These are phyloP conservation scores for Aspergillus mulundensis DNA, from an alignment of 495 filamentous ascomycete genomes.

Conservation along the genomic window DNA sequence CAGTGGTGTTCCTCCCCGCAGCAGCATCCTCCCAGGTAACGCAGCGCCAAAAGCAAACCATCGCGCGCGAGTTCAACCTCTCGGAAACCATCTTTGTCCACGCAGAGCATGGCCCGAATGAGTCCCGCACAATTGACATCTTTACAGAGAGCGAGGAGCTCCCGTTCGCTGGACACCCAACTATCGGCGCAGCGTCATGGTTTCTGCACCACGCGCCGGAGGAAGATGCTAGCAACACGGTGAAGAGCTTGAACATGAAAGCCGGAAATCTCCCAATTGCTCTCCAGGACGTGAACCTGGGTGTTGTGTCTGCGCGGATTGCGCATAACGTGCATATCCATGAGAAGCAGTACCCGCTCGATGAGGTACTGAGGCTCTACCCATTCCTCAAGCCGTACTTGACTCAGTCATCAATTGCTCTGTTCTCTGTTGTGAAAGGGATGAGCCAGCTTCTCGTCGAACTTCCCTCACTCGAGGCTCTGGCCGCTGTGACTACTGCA, in stretches of 20 bases:
- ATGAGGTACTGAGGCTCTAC: slow-evolving; percentile 30
- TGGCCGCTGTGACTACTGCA: slow-evolving; percentile 18
- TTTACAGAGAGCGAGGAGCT: slow-evolving; percentile 61
- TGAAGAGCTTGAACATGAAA: slow-evolving; percentile 51
- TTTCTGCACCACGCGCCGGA: slow-evolving; percentile 34
- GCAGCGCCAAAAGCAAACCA: slow-evolving; percentile 43
- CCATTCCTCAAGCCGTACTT: slow-evolving; percentile 8
- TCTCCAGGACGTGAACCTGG: slow-evolving; percentile 17
- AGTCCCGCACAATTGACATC: slow-evolving; percentile 59
- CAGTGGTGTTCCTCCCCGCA: slow-evolving; percentile 38
- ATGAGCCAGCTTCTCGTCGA: slow-evolving; percentile 59
- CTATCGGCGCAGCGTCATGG: slow-evolving; percentile 64
- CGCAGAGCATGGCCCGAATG: slow-evolving; percentile 3
- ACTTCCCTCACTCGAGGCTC: slow-evolving; percentile 33
- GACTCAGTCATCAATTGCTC: not conserved
- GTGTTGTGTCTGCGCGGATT: slow-evolving; percentile 50
- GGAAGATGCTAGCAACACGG: slow-evolving; percentile 22
- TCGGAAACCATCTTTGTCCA: slow-evolving; percentile 82
- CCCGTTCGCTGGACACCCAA: slow-evolving; percentile 76
- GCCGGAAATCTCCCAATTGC: slow-evolving; percentile 56
- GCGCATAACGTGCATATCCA: slow-evolving; percentile 68
- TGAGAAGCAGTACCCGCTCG: slow-evolving; percentile 21
- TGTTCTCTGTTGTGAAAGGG: slow-evolving; percentile 64
- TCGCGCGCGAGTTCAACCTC: slow-evolving; percentile 78
- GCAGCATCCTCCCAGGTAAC: slow-evolving; percentile 16